Percentiles rank a stretch among this genome's conserved stretches.
These are phyloP conservation scores for Samsoniella hepiali DNA, from an alignment of 2,329 filamentous ascomycete species.

Conservation along the genomic window DNA sequence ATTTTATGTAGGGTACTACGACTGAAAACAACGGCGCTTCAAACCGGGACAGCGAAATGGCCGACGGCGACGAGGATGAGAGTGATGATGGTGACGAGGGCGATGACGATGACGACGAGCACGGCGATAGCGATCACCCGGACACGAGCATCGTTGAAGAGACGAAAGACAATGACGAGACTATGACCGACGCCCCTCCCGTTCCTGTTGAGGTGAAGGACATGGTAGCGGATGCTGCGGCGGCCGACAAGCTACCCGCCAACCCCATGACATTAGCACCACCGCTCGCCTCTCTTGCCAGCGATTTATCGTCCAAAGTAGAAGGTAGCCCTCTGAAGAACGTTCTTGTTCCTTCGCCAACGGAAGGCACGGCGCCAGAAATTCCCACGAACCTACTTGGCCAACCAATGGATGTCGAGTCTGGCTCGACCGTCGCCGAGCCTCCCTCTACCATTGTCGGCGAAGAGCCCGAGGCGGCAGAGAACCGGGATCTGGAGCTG, in stretches of 20 bases:
- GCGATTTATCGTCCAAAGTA: conserved; percentile 34
- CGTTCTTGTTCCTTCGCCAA: conserved; percentile 46
- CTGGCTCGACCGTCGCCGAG: conserved; percentile 29
- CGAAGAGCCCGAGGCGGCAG: conserved; percentile 28
- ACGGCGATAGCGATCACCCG: conserved; percentile 22
- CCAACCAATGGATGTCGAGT: conserved; percentile 16
- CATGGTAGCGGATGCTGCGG: conserved; percentile 37
- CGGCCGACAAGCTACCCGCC: conserved; percentile 26
- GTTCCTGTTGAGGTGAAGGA: conserved; percentile 24
- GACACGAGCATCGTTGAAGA: conserved; percentile 17
- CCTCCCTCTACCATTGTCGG: conserved; percentile 33
- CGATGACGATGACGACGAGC: conserved; percentile 42
- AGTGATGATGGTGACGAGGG: conserved; percentile 46
- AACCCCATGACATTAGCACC: conserved; percentile 34
- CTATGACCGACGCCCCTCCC: conserved; percentile 22
- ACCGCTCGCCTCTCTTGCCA: conserved; percentile 27
- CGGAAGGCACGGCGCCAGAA: conserved; percentile 29
- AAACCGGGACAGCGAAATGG: conserved; percentile 52
- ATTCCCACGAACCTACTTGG: neutral
- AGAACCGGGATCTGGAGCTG: conserved; percentile 26
- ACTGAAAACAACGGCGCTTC: conserved; percentile 43
- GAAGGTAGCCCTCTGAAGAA: conserved; percentile 55
- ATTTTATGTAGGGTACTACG: conserved; percentile 35
- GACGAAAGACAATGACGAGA: conserved; percentile 18
- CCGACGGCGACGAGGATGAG: conserved; percentile 48